Evolutionary conservation across 768 basidiomycete species (phyloP), one percentile per base, ranked within the genome.

Genomic region (Calocera cornea): DNA sequence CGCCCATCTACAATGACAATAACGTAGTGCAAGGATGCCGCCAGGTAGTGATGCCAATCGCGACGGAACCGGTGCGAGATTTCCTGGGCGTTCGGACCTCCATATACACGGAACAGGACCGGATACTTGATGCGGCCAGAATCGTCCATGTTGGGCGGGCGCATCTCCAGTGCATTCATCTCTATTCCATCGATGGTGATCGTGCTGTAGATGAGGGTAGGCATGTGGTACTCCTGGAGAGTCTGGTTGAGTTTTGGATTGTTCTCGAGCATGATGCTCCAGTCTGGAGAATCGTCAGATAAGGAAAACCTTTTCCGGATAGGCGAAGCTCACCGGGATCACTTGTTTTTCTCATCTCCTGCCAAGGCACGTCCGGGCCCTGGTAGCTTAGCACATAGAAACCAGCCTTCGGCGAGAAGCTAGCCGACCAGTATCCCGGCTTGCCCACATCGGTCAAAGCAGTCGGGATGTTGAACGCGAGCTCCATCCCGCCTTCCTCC

Each of bases 111-210:
- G 80, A 98, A 93, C 33, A 99, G 79, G 24, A 97, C 93, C 0
- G 97, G 91, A 73, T 99, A 98, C 75, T 95, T 94, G 10, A 89
- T 92, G 49, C 90, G 86, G n/a, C 97, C 97, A 24, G 92, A 88
- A 72, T 90, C 87, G 72, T 99, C 97, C 87, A 98, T 90, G 68
- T 84, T 82, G 2, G 93, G 92, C 19, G 97, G 97, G 17, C 92
- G 85, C 71, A 95, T 83, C 78, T 97, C 95, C 73, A 89, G 83
- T 66, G 90, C 89, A 75, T 97, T 97, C 66, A 97, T 79, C 73
- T 92, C 92, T 94, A 72, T 34, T 40, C 88, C 92, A 72, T 94
- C 91, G 66, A 82, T 89, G 41, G 83, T 80, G 34, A 97, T 84
- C 0, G 89, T 92, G 16, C 85, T 84, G 73, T 87, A 82, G 12